Base-by-base conservation (phyloP, 805 yeast genomes). In the Priceomyces medius region DNA sequence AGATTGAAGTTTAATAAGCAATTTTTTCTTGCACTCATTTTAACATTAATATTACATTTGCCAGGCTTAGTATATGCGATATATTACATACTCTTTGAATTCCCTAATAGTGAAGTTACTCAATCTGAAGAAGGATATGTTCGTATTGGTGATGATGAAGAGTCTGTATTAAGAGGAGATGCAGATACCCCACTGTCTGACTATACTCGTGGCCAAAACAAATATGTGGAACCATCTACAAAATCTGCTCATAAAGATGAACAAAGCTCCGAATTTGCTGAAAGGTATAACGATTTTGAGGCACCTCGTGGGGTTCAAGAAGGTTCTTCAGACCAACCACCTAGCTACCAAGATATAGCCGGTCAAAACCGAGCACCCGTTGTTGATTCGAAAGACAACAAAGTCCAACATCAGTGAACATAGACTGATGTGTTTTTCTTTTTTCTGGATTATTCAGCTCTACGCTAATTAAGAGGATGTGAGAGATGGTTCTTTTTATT, bases 21-120 rank as follows among this genome's bases (percentile, higher is more conserved):
- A 45, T 61, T 66, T 35, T 54, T 60, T 24, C 51, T 67, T 17
- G 39, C 59, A 4, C 52, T 66, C 6, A 36, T 66, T 16, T 55
- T 66, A 41, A 61, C 72, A 14, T 31, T 61, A 3, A 48, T 66
- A 38, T 61, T 65, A 27, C 65, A 64, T 42, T 35, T 61, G 19
- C 68, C 69, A 10, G 74, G 71, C 2, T 41, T 57, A 10, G 24
- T 69, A 20, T 67, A 61, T 47, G 41, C 66, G 4, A 16, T 67
- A 16, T 64, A 59, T 50, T 64, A 45, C 41, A 38, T 64, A 3
- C 45, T 57, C 24, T 41, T 59, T 33, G 55, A 49, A 17, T 52
- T 45, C 35, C 38, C 57, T 10, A 27, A 37, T 20, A 29, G 46
- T 31, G 26, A 26, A 4, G 13, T n/a, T 14, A 23, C 27, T 35